Conservation (phyloP, 2,329 filamentous ascomycete species). For the Bipolaris bicolor region DNA sequence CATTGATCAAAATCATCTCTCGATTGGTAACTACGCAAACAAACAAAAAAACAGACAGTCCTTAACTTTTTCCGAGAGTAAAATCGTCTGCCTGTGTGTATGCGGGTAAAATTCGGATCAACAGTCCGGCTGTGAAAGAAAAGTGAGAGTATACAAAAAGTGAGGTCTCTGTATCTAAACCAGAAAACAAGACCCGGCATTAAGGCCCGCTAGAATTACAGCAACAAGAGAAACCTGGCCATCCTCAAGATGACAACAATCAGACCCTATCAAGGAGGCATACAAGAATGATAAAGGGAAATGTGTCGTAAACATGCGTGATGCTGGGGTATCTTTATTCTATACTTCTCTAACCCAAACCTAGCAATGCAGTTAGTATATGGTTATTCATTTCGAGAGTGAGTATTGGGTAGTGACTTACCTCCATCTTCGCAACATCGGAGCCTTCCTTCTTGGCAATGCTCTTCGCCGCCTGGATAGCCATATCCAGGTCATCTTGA, state of each 20-base stretch:
- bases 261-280: slow-evolving; percentile 16
- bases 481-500: slow-evolving; percentile 93
- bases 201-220: slow-evolving; percentile 45
- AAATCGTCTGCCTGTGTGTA: neutral
- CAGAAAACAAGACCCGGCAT: slow-evolving; percentile 14
- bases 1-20: neutral
- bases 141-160: slow-evolving; percentile 18
- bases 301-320: slow-evolving; percentile 33
- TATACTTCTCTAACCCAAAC: slow-evolving; percentile 56
- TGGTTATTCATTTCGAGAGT: neutral
- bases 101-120: slow-evolving; percentile 29
- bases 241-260: slow-evolving; percentile 15
- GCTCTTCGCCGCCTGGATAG: slow-evolving; percentile 72
- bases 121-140: slow-evolving; percentile 49
- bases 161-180: slow-evolving; percentile 5
- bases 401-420: slow-evolving; percentile 58
- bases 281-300: slow-evolving; percentile 17
- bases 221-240: slow-evolving; percentile 7
- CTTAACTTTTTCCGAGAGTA: neutral
- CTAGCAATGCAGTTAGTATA: slow-evolving; percentile 51
- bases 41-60: neutral
- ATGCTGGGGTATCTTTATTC: slow-evolving; percentile 49
- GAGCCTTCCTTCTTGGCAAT: slow-evolving; percentile 73
- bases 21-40: neutral
- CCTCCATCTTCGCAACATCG: slow-evolving; percentile 94